Evolutionary conservation across 441 rosid genomes (phyloP).

Genomic region (Rhodomyrtus psidioides): DNA sequence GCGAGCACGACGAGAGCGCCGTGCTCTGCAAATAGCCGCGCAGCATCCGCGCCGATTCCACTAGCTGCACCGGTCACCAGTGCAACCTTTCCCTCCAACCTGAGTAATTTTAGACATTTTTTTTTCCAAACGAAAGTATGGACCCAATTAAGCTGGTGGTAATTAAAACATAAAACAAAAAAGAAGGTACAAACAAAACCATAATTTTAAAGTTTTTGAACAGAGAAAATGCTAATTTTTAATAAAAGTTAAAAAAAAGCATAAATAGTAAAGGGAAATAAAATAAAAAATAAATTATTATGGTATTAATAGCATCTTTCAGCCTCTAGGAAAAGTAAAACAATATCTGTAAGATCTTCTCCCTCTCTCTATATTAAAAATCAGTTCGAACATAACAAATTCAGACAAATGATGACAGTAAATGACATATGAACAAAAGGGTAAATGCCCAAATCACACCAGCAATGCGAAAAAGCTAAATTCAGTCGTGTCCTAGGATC

Average conservation of each 20-base stretch:
- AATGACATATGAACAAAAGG: not conserved
- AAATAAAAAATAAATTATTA: too few species aligned
- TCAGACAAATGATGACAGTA: not conserved
- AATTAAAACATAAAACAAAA: not conserved
- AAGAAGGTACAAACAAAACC: not conserved
- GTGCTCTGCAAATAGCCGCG: constrained; percentile 39
- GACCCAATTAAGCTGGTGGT: too few species aligned
- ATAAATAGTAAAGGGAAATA: too few species aligned
- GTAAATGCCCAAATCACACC: not conserved
- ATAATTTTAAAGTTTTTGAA: not conserved
- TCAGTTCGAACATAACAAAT: not conserved
- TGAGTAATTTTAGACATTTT: not conserved
- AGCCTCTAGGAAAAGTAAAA: too few species aligned
- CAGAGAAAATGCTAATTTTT: not conserved
- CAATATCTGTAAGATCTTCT: not conserved
- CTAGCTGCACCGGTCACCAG: constrained; percentile 75
- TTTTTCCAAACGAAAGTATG: too few species aligned
- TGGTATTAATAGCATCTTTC: too few species aligned
- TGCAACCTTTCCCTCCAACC: constrained; percentile 75
- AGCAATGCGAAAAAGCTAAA: not conserved
- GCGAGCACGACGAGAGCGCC: constrained; percentile 58
- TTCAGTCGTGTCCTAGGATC: not conserved
- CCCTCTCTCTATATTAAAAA: not conserved
- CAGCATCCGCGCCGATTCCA: constrained; percentile 75
- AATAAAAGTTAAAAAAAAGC: too few species aligned